Evolutionary conservation across 2,329 filamentous ascomycete genomes (phyloP), one percentile per base, ranked within the genome.

Genomic region (Pyrenochaeta sp.): DNA sequence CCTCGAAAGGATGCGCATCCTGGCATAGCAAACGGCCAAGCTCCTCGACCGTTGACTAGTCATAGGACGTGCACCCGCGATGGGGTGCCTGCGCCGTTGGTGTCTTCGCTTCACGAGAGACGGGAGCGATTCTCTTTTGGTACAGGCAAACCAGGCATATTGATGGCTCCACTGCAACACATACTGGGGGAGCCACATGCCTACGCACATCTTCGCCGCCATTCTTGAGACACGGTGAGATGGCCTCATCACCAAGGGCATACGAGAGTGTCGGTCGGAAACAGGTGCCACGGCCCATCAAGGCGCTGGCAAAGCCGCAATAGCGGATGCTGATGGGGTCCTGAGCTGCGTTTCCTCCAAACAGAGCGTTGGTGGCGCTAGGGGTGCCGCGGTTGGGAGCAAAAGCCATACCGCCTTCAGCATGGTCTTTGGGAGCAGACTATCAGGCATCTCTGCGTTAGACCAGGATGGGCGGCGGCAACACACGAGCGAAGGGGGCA

Each of bases 1-100:
- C 72, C 67, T 72, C 64, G 70, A 68, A n/a, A 71, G 74, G 72
- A 75, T 75, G 56, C 45, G 14, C 32, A 66, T 61, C 72, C 72
- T 64, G 60, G 71, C 46, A 51, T 58, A 54, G 63, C 56, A 61
- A 63, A 60, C 3, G 63, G 63, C 68, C 70, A 73, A 68, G 70
- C 64, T 71, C 60, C 64, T 63, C 66, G 71, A 69, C 71, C 69
- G 71, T 74, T 75, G 40, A 58, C 58, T 75, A 73, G 68, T 66
- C 53, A 54, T 56, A 67, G 62, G 58, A 65, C 56, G 52, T 60
- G 59, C 60, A 61, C 64, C 60, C 60, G 55, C 59, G 57, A 56
- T 65, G 57, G 51, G n/a, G 66, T 63, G 65, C 62, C 63, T 66
- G 58, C 57, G 57, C 63, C 58, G 60, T 56, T 58, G 60, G 56